A percentile compares a stretch with the other conserved stretches of the same genome.
Conservation (phyloP, 805 yeast species). For the Kluyveromyces siamensis region DNA sequence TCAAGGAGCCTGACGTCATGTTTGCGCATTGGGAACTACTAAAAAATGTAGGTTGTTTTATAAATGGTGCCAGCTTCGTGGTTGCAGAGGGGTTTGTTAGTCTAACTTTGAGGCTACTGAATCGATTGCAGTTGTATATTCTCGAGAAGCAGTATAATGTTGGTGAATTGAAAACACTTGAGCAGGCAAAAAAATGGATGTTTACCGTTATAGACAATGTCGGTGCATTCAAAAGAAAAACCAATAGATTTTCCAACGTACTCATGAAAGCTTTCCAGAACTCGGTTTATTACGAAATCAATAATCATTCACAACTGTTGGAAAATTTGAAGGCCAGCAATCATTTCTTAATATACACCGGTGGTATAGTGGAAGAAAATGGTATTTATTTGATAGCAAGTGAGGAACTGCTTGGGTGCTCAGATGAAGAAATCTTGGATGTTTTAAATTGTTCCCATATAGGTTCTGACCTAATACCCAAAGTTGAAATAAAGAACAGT, state of each 20-base stretch:
- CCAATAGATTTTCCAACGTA: constrained; percentile 65
- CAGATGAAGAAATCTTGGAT: constrained; percentile 34
- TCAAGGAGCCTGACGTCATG: constrained; percentile 85
- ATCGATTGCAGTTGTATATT: constrained; percentile 60
- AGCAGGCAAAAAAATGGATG: constrained; percentile 54
- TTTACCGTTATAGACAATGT: constrained; percentile 58
- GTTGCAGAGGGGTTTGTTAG: constrained; percentile 69
- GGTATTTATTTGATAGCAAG: constrained; percentile 82
- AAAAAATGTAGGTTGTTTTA: constrained; percentile 63
- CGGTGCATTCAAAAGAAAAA: constrained; percentile 71
- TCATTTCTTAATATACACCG: constrained; percentile 72
- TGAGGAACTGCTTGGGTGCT: constrained; percentile 30
- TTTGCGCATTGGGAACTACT: constrained; percentile 76
- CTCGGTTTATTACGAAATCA: constrained; percentile 51
- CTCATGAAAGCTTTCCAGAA: constrained; percentile 67
- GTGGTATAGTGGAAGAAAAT: constrained; percentile 51
- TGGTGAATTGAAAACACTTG: constrained; percentile 30
- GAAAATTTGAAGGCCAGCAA: constrained; percentile 52
- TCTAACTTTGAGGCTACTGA: constrained; percentile 57
- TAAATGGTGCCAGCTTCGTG: constrained; percentile 73
- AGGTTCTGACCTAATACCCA: constrained; percentile 40
- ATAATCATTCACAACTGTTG: constrained; percentile 43
- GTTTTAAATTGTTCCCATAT: constrained; percentile 39
- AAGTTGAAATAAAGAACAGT: constrained; percentile 23
- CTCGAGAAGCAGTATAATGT: constrained; percentile 66